Evolutionary conservation across 495 filamentous ascomycete genomes (phyloP).

Genomic region (Neurospora sp.): DNA sequence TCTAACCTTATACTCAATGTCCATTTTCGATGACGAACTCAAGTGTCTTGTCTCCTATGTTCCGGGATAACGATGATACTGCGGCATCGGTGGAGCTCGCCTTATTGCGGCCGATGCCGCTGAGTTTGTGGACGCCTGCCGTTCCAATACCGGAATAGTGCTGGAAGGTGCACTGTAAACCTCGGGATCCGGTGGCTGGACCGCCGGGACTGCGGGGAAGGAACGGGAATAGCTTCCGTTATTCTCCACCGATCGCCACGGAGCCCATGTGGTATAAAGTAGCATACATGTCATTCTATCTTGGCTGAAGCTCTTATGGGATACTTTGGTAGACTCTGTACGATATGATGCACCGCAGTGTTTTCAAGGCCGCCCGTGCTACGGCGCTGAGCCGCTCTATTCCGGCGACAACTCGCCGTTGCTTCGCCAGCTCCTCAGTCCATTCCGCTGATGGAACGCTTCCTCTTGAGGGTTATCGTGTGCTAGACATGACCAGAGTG

Average conservation of each 20-base stretch:
- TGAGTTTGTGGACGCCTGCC: neutral
- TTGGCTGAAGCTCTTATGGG: too few species aligned
- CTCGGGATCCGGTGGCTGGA: neutral
- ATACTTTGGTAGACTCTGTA: neutral
- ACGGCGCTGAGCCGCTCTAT: neutral
- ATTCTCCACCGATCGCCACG: neutral
- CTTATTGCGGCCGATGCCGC: neutral
- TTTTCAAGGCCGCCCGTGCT: neutral
- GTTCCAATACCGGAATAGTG: neutral
- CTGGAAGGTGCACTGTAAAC: neutral
- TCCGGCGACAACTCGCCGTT: neutral
- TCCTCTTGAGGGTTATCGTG: slow-evolving; percentile 74
- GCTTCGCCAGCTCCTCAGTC: slow-evolving; percentile 6
- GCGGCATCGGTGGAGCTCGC: neutral
- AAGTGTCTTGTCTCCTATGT: neutral
- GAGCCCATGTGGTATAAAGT: neutral
- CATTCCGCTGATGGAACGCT: slow-evolving; percentile 20
- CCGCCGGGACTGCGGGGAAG: neutral
- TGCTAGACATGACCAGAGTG: slow-evolving; percentile 94
- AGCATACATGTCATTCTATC: neutral
- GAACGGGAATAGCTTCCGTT: neutral
- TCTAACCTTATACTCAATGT: neutral
- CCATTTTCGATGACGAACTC: neutral
- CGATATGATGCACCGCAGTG: neutral
- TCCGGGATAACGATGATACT: neutral